These are phyloP conservation scores for Fusarium sp. DNA, from an alignment of 2,329 filamentous ascomycete species.

Conservation along the genomic window DNA sequence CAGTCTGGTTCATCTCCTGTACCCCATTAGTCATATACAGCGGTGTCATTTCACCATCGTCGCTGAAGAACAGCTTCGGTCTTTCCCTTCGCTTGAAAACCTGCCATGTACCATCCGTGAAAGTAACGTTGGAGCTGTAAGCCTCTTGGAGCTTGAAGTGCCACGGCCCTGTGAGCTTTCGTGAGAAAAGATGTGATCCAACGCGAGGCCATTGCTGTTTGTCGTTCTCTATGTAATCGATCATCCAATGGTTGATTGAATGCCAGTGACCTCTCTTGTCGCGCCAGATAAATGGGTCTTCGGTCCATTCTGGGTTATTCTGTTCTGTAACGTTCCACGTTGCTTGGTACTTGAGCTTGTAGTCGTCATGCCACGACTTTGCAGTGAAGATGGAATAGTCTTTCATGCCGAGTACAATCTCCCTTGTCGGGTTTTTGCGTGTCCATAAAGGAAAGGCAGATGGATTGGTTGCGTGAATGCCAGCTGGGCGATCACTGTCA, in stretches of 20 bases:
- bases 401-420: conserved; percentile 25
- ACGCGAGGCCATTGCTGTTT: conserved; percentile 46
- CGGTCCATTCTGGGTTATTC: conserved; percentile 34
- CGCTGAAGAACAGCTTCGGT: conserved; percentile 61
- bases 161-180: conserved; percentile 46
- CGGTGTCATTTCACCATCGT: conserved; percentile 55
- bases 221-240: conserved; percentile 41
- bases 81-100: conserved; percentile 58
- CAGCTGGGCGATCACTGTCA: conserved; percentile 18
- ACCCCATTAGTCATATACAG: conserved; percentile 61
- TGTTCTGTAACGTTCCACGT: conserved; percentile 28
- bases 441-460: conserved; percentile 52
- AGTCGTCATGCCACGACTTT: not conserved
- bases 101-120: conserved; percentile 53
- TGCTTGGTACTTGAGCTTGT: conserved; percentile 19
- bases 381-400: conserved; percentile 26
- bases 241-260: conserved; percentile 48
- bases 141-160: conserved; percentile 44
- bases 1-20: conserved; percentile 49
- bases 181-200: conserved; percentile 46
- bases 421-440: not conserved
- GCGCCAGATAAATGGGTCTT: conserved; percentile 51
- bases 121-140: conserved; percentile 46
- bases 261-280: conserved; percentile 50
- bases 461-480: conserved; percentile 53